Percentiles rank a stretch among this genome's conserved stretches.
Evolutionary conservation across 331 rosid species (phyloP).

Genomic region (Arachis monticola): DNA sequence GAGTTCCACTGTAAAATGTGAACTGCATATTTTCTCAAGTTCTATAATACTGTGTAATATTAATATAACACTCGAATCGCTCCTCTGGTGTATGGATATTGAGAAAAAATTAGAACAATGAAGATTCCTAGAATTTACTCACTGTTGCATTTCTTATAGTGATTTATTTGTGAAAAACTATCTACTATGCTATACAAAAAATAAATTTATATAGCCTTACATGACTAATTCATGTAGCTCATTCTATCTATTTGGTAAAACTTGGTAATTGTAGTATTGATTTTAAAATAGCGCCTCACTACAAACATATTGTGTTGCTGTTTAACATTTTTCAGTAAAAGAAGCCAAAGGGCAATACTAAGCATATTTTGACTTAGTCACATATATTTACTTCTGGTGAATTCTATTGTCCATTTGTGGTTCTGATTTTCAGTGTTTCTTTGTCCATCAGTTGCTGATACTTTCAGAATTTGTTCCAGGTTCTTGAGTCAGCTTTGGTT

Average conservation of each 20-base stretch:
- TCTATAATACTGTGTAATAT: background rate
- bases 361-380: background rate
- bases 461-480: conserved; percentile 52
- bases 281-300: background rate
- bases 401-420: background rate
- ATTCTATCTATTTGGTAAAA: background rate
- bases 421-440: conserved; percentile 7
- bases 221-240: background rate
- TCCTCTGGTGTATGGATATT: background rate
- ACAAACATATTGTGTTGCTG: background rate
- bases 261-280: background rate
- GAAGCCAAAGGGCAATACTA: background rate
- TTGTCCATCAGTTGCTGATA: conserved; percentile 26
- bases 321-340: background rate
- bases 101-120: conserved; percentile 2
- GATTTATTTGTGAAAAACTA: background rate
- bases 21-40: conserved; percentile 2
- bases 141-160: background rate
- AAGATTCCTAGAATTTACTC: conserved; percentile 11
- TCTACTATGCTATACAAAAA: conserved; percentile 23
- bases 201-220: background rate
- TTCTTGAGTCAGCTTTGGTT: conserved; percentile 79
- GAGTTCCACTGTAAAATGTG: background rate
- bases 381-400: background rate
- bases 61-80: background rate